phyloP scores from a whole-genome alignment of 169 alveolate genomes.

The Fabrea salina region DNA sequence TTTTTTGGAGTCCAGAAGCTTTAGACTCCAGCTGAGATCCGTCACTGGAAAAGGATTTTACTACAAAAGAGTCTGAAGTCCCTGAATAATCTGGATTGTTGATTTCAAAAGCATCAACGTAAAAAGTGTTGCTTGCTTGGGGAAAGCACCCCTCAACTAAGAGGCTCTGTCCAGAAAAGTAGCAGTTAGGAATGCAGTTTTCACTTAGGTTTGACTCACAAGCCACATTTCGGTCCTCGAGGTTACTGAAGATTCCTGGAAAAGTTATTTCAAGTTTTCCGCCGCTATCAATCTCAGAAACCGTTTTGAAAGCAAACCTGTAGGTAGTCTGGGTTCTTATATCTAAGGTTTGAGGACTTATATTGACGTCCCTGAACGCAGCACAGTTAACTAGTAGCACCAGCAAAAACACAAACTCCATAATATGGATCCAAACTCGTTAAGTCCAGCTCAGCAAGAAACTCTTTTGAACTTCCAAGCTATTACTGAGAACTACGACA shows the following conservation, averaged over 20 bases:
- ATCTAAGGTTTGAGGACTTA: background rate
- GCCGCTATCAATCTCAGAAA: background rate
- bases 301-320: background rate
- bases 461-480: slow-evolving; percentile 10
- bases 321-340: background rate
- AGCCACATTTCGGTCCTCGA: no score
- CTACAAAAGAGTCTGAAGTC: slow-evolving; percentile 3
- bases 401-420: no score
- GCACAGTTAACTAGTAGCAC: no score
- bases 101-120: background rate
- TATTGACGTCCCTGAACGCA: no score
- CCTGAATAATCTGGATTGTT: background rate
- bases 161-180: background rate
- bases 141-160: background rate
- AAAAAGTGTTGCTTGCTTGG: background rate
- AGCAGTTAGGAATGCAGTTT: background rate
- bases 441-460: no score
- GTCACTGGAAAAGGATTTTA: background rate
- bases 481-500: background rate
- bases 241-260: no score
- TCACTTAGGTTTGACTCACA: no score
- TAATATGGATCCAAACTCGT: no score
- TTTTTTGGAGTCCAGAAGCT: background rate
- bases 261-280: background rate
- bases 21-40: background rate